These are phyloP conservation scores for Coemansia sp. DNA, from an alignment of 192 early-diverging fungal species.

Conservation along the genomic window DNA sequence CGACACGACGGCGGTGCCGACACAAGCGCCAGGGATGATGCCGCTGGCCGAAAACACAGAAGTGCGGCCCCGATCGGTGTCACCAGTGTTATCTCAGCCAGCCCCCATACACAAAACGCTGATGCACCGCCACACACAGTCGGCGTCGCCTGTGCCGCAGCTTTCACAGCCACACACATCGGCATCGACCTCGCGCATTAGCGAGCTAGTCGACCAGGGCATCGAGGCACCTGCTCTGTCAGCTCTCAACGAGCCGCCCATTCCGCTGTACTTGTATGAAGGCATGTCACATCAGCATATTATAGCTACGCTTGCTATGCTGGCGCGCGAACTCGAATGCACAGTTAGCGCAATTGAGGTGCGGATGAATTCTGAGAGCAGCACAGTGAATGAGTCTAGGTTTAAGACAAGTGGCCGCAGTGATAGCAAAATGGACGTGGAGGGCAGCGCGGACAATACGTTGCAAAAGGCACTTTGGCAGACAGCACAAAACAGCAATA, in stretches of 20 bases:
- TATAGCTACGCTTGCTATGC: conserved; percentile 40
- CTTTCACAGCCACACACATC: not conserved
- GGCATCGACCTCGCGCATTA: conserved; percentile 17
- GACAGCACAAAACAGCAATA: conserved; percentile 17
- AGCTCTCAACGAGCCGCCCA: conserved; percentile 48
- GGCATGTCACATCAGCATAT: conserved; percentile 45
- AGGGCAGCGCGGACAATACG: conserved; percentile 10
- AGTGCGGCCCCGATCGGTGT: conserved; percentile 28
- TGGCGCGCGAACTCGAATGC: conserved; percentile 45
- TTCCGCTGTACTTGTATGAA: conserved; percentile 45
- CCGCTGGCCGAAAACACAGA: not conserved
- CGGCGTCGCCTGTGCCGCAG: conserved; percentile 19
- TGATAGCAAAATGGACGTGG: conserved; percentile 39
- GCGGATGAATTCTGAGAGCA: conserved; percentile 4
- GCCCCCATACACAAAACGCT: conserved; percentile 11
- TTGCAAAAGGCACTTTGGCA: conserved; percentile 30
- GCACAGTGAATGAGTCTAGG: not conserved
- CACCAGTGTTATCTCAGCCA: conserved; percentile 26
- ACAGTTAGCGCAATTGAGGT: conserved; percentile 33
- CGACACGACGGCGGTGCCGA: not conserved
- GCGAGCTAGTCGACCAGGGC: conserved; percentile 15
- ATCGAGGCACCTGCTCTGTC: conserved; percentile 19
- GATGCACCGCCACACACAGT: conserved; percentile 33
- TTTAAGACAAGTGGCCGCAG: conserved; percentile 10
- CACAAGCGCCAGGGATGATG: not conserved